Percentiles rank a stretch among this genome's conserved stretches.
These are phyloP conservation scores for Trametes cingulata DNA, from an alignment of 768 basidiomycete species.

Conservation along the genomic window DNA sequence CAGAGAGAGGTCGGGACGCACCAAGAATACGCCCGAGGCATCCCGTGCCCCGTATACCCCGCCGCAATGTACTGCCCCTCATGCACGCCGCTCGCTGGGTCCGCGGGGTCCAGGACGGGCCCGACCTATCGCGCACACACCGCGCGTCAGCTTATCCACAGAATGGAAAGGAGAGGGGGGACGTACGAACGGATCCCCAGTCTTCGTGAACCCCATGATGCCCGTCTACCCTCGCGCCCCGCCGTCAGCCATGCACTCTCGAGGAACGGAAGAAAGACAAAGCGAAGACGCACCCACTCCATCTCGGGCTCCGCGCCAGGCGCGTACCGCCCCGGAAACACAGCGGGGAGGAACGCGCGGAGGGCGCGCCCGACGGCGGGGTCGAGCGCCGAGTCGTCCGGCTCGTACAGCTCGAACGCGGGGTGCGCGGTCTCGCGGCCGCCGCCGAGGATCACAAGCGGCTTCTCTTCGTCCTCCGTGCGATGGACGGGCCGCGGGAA, in stretches of 20 bases:
- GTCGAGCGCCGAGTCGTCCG: conserved; percentile 61
- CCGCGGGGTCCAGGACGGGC: conserved; percentile 44
- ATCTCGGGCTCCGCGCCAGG: conserved; percentile 56
- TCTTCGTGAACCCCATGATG: conserved; percentile 74
- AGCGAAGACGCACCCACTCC: conserved; percentile 88
- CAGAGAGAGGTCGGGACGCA: conserved; percentile 33
- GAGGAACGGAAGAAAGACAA: no score
- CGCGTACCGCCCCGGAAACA: conserved; percentile 59
- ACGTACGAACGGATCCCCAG: conserved; percentile 67
- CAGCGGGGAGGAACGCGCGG: conserved; percentile 56
- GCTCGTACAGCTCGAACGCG: conserved; percentile 49
- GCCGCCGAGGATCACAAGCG: conserved; percentile 75
- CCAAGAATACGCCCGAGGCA: conserved; percentile 78
- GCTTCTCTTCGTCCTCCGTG: conserved; percentile 37
- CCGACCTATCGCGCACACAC: conserved; percentile 50
- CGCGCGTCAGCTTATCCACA: neutral
- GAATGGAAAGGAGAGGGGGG: neutral
- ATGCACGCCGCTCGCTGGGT: conserved; percentile 28
- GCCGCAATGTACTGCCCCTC: conserved; percentile 71
- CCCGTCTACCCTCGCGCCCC: no score
- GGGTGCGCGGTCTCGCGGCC: conserved; percentile 49
- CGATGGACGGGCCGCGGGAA: conserved; percentile 61
- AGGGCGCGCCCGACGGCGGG: conserved; percentile 48
- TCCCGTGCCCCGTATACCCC: conserved; percentile 78
- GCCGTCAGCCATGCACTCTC: no score